Evolutionary conservation across 164 flowering plant species (phyloP), one percentile per base, ranked within the genome.

Genomic region (Tinospora cordifolia): DNA sequence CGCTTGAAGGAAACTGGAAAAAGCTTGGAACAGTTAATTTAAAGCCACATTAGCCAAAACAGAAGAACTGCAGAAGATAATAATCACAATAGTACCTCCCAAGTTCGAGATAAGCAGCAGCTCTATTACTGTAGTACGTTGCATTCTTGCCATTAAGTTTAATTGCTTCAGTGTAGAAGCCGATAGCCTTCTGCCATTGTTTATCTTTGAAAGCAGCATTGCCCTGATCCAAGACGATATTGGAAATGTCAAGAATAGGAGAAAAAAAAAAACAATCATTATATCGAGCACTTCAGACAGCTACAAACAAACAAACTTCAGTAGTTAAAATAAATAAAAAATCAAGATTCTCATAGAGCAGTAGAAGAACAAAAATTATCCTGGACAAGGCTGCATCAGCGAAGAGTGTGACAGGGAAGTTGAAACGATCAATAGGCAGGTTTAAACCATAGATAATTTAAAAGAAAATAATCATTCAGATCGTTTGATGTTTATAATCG

Each of bases 91-190:
- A 67, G 64, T 85, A 90, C 99, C 94, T 88, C 25, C 92, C 85
- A n/a, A 84, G 40, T 74, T 92, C 99, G 78, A 94, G 87, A 83
- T 90, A 83, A 51, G 97, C 99, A 62, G 96, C 96, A 75, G 99
- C 99, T 80, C 98, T 86, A 73, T 94, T 94, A 72, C 90, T 90
- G 80, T 88, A 94, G 70, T 92, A 94, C 17, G 98, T 92, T 65
- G 99, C 97, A 86, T 80, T 92, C 65, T 74, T 85, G 38, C 88
- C 83, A 76, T 76, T 77, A 39, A 89, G 88, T 77, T 86, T 94
- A 78, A 94, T 90, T 71, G 99, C 98, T 73, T 94, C 99, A 19
- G 94, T 81, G 69, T 94, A 94, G 67, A 81, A 88, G 65, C 81
- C 74, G 39, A 94, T 79, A 62, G 99, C 99, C 74, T 84, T 90